phyloP scores from a whole-genome alignment of 768 basidiomycete species.

The Macrolepiota albuminosa region DNA sequence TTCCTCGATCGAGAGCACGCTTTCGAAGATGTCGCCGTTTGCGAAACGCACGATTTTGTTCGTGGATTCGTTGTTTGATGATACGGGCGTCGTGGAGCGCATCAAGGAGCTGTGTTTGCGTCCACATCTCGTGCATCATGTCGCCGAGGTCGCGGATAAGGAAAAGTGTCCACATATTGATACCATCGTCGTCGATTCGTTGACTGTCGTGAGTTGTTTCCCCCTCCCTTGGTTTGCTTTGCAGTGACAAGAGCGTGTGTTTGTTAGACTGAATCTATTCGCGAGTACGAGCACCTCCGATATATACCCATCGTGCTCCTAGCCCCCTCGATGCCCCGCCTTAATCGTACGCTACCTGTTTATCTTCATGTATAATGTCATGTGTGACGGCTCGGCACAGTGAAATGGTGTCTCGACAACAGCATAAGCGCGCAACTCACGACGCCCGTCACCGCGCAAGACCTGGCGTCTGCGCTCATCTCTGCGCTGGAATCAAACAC shows the following conservation, averaged over 20 bases:
- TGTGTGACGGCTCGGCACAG: conserved; percentile 27
- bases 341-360: conserved; percentile 55
- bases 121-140: conserved; percentile 69
- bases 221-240: neutral
- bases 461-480: conserved; percentile 87
- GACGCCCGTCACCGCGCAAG: conserved; percentile 82
- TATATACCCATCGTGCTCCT: conserved; percentile 96
- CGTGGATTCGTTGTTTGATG: conserved; percentile 80
- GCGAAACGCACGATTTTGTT: conserved; percentile 85
- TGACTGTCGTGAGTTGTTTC: conserved; percentile 60
- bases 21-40: conserved; percentile 83
- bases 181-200: conserved; percentile 91
- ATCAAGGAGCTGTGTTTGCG: conserved; percentile 78
- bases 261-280: conserved; percentile 76
- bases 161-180: conserved; percentile 86
- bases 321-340: conserved; percentile 68
- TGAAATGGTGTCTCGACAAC: conserved; percentile 96
- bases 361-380: neutral
- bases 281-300: conserved; percentile 90
- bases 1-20: conserved; percentile 65
- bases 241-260: neutral
- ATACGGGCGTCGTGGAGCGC: conserved; percentile 67
- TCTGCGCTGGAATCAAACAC: conserved; percentile 95
- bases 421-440: conserved; percentile 95
- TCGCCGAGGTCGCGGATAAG: conserved; percentile 79